Percentiles rank a stretch among this genome's conserved stretches.
These are phyloP conservation scores for Penicillium sp. DNA, from an alignment of 2,329 filamentous ascomycete species.

Conservation along the genomic window DNA sequence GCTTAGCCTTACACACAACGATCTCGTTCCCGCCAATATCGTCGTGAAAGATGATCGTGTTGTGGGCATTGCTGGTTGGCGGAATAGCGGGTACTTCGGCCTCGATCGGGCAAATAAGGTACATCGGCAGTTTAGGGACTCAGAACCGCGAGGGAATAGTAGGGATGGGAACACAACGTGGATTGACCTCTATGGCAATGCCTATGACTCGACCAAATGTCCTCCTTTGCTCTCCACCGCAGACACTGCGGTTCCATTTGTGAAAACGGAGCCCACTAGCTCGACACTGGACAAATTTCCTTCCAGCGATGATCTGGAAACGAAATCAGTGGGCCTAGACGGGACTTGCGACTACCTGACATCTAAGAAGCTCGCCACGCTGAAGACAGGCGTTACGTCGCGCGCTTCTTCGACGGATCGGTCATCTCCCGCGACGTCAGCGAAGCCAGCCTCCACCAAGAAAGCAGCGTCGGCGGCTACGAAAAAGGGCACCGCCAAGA, in stretches of 20 bases:
- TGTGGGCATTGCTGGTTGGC: constrained; percentile 44
- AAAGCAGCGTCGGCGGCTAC: constrained; percentile 35
- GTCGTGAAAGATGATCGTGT: constrained; percentile 41
- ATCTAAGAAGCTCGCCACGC: constrained; percentile 42
- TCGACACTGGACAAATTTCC: constrained; percentile 35
- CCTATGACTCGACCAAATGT: constrained; percentile 19
- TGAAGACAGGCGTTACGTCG: constrained; percentile 37
- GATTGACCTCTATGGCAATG: constrained; percentile 40
- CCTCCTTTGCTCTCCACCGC: constrained; percentile 16
- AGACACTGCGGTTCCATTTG: constrained; percentile 26
- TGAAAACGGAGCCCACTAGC: constrained; percentile 39
- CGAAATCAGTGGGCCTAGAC: constrained; percentile 29
- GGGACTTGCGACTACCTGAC: constrained; percentile 37
- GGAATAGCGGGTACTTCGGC: constrained; percentile 44
- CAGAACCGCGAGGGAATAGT: constrained; percentile 18
- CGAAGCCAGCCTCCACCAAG: constrained; percentile 36
- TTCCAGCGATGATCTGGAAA: constrained; percentile 29
- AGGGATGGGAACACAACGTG: constrained; percentile 27
- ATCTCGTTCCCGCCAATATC: constrained; percentile 41
- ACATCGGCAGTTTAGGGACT: constrained; percentile 36
- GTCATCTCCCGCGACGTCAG: constrained; percentile 41
- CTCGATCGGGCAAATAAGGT: constrained; percentile 35
- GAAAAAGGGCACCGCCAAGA: constrained; percentile 45
- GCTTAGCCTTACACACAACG: constrained; percentile 40
- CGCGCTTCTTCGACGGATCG: constrained; percentile 44